Conservation (phyloP, 768 basidiomycete species). For the Podaxis pistillaris region DNA sequence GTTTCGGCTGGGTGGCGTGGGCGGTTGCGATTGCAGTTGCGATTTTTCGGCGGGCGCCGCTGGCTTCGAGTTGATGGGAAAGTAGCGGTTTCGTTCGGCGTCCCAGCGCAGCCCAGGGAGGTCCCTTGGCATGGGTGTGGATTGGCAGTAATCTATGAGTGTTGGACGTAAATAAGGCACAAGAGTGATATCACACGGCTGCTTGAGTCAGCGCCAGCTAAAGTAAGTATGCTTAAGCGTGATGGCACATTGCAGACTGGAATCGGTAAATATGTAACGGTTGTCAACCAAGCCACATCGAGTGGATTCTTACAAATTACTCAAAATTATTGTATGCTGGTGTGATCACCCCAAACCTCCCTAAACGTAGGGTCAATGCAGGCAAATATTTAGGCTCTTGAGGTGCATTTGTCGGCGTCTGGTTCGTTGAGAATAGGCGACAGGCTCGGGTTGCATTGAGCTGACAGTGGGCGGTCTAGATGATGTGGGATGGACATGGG, state of each 20-base stretch:
- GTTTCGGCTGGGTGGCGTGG: not conserved
- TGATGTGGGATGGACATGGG: not conserved
- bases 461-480: not conserved
- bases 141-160: not conserved
- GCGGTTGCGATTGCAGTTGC: conserved; percentile 13
- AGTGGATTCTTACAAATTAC: too few species aligned
- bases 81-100: conserved; percentile 49
- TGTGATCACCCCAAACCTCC: too few species aligned
- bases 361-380: too few species aligned
- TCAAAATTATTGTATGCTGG: too few species aligned
- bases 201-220: too few species aligned
- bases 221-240: too few species aligned
- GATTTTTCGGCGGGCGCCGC: conserved; percentile 14
- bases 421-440: not conserved
- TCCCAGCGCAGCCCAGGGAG: conserved; percentile 63
- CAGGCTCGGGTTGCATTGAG: not conserved
- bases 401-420: too few species aligned
- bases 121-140: conserved; percentile 25
- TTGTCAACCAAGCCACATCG: too few species aligned
- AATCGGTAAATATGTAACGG: too few species aligned
- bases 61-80: conserved; percentile 46
- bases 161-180: not conserved
- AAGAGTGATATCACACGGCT: not conserved
- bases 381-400: too few species aligned
- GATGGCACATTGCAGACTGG: too few species aligned